These are phyloP conservation scores for Fusarium sp. DNA, from an alignment of 2,329 filamentous ascomycete genomes.

Conservation along the genomic window DNA sequence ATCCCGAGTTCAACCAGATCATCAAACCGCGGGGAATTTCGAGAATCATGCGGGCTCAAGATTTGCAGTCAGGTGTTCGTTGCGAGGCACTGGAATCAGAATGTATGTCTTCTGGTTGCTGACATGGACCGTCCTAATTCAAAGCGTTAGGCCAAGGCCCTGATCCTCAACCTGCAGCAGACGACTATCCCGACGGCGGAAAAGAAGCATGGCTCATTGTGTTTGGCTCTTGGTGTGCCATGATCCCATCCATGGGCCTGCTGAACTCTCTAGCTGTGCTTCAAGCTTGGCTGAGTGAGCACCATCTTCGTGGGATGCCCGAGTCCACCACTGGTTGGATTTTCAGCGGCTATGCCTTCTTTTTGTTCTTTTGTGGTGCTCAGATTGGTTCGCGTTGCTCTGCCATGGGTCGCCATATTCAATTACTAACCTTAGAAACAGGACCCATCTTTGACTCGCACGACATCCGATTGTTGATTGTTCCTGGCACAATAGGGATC, in stretches of 20 bases:
- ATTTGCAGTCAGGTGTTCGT: neutral
- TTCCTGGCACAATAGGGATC: neutral
- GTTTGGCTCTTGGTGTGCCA: conserved; percentile 74
- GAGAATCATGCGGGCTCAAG: neutral
- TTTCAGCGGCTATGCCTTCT: neutral
- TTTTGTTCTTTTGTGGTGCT: neutral
- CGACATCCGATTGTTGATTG: neutral
- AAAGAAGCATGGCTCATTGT: conserved; percentile 77
- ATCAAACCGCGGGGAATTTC: neutral
- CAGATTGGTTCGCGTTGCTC: neutral
- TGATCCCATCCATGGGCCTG: conserved; percentile 73
- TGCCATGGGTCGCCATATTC: too few relatives aligned
- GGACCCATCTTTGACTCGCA: neutral
- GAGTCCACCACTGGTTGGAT: neutral
- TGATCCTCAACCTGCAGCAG: neutral
- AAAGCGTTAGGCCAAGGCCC: neutral
- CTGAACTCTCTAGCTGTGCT: conserved; percentile 76
- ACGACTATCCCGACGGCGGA: conserved; percentile 75
- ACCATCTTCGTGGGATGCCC: conserved; percentile 47
- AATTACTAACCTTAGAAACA: neutral
- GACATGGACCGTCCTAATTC: neutral
- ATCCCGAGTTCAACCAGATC: neutral
- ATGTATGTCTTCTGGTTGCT: neutral
- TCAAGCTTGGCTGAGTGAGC: conserved; percentile 71
- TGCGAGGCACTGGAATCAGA: neutral